Base-by-base conservation (phyloP, 768 basidiomycete species). In the Phylloporus sp. region DNA sequence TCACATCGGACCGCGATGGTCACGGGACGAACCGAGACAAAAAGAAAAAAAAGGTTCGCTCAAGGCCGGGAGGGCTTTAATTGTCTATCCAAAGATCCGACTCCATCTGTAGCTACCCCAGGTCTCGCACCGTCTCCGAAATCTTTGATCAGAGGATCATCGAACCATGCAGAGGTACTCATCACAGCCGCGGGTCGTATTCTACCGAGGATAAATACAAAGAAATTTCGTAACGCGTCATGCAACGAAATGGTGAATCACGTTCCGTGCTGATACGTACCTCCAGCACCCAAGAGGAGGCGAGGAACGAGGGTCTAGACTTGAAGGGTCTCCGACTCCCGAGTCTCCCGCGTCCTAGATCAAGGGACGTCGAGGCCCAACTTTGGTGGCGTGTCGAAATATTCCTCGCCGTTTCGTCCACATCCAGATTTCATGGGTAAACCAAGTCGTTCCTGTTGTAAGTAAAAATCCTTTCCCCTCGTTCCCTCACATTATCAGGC, bases 11-110 rank as follows among this genome's bases (percentile, higher is more conserved):
- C 29, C 31, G 23, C 52, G 52, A 37, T 10, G 39, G 33, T n/a
- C 35, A 41, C 50, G 50, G 50, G 28, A 27, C 20, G 35, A 20
- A 20, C 31, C 18, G 20, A 52, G 40, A 48, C 44, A 36, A 33
- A 9, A 22, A 34, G 17, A 50, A n/a, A 27, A 31, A 21, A 9
- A 22, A 17, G 11, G 20, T 8, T 18, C n/a, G n/a, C n/a, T n/a
- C n/a, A n/a, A n/a, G n/a, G 24, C 22, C 13, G 17, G 42, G n/a
- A n/a, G 27, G 13, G 27, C 9, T 28, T 8, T n/a, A 28, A 17
- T 34, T 17, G 8, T n/a, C 24, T 14, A 18, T 22, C 18, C 21
- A 7, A 24, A 7, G n/a, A 32, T 29, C 22, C 20, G 24, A 24
- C 6, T 9, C 17, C 14, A 9, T 18, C 20, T 18, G n/a, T 8